These are phyloP conservation scores for Pleurotus pulmonarius DNA, from an alignment of 768 basidiomycete species.

Conservation along the genomic window DNA sequence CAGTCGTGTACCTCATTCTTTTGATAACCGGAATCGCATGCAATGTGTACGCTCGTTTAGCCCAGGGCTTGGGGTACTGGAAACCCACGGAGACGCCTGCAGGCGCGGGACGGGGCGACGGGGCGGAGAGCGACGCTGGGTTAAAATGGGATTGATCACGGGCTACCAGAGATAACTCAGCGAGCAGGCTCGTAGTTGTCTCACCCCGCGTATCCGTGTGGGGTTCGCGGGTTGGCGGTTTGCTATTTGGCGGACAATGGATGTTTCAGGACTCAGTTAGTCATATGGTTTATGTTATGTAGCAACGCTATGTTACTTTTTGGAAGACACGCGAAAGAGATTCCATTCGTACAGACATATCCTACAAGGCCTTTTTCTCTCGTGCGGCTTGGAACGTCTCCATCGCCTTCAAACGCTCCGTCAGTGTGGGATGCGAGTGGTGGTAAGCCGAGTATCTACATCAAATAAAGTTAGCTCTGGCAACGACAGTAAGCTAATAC, in stretches of 20 bases:
- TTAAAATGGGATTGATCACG: conserved; percentile 1
- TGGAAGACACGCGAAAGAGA: not conserved
- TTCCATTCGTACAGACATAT: not conserved
- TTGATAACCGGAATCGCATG: conserved; percentile 20
- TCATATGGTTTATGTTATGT: not conserved
- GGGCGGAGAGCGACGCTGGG: not conserved
- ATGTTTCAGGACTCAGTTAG: no score
- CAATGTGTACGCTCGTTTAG: conserved; percentile 23
- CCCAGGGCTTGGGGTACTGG: conserved; percentile 32
- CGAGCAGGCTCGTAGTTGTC: no score
- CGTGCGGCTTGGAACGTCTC: conserved; percentile 58
- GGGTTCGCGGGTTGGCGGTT: no score
- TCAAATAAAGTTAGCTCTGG: conserved; percentile 5
- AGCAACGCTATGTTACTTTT: not conserved
- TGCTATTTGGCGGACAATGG: no score
- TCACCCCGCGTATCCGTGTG: no score
- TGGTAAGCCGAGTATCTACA: conserved; percentile 89
- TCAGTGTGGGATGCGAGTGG: conserved; percentile 93
- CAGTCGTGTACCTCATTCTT: conserved; percentile 30
- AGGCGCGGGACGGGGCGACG: not conserved
- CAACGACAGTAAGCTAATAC: not conserved
- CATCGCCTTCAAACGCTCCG: conserved; percentile 81
- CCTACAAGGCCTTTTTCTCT: conserved; percentile 17
- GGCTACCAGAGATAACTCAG: no score
- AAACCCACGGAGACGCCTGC: not conserved